Evolutionary conservation across 2,329 filamentous ascomycete species (phyloP).

Genomic region (Colletotrichum graminicola): DNA sequence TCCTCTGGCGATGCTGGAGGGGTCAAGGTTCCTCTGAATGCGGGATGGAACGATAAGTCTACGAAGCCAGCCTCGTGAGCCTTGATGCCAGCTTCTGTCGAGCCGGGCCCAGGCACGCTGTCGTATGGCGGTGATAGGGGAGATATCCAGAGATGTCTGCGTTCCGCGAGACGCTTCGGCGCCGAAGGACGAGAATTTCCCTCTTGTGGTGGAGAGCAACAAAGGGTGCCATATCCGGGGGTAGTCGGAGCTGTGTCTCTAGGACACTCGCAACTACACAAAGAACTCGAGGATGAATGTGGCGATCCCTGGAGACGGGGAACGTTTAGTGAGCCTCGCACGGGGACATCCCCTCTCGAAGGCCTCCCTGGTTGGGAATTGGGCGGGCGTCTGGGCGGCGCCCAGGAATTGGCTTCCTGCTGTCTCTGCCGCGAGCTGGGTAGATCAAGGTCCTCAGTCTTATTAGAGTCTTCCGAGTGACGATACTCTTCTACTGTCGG

Average conservation of each 20-base stretch:
- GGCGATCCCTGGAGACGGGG: constrained; percentile 55
- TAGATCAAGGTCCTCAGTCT: constrained; percentile 41
- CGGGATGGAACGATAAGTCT: constrained; percentile 23
- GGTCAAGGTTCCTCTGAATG: constrained; percentile 21
- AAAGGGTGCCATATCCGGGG: constrained; percentile 51
- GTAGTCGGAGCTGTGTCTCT: constrained; percentile 44
- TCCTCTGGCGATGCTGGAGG: constrained; percentile 24
- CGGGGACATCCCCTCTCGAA: constrained; percentile 48
- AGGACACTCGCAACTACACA: constrained; percentile 58
- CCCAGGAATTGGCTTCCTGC: constrained; percentile 30
- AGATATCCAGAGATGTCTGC: constrained; percentile 36
- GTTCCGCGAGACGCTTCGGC: constrained; percentile 42
- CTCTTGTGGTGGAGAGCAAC: constrained; percentile 45
- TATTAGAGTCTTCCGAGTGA: constrained; percentile 21
- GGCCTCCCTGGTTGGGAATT: constrained; percentile 14
- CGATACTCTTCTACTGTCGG: constrained; percentile 35
- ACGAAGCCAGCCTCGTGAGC: constrained; percentile 23
- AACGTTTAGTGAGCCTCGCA: constrained; percentile 54
- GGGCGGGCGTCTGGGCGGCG: constrained; percentile 9
- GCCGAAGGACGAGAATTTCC: constrained; percentile 23
- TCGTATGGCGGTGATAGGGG: constrained; percentile 22
- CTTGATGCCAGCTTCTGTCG: constrained; percentile 25
- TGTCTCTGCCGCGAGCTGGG: constrained; percentile 37
- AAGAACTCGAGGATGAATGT: constrained; percentile 59
- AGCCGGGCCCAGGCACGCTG: neutral